Base-by-base conservation (phyloP, 2,329 filamentous ascomycete species). In the Epichloe festucae region DNA sequence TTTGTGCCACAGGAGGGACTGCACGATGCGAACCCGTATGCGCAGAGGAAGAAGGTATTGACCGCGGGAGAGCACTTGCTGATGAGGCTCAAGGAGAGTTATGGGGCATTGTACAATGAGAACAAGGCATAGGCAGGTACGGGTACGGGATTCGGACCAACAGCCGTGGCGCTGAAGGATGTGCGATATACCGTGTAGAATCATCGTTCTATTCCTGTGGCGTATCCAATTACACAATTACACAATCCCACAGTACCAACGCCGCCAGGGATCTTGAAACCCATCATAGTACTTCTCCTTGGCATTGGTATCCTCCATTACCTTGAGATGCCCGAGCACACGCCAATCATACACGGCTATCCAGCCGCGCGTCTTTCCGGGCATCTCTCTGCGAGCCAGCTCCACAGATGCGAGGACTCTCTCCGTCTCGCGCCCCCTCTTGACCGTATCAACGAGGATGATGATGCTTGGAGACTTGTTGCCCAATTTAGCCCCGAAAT, bases 11-110 rank as follows among this genome's bases (percentile, higher is more conserved):
- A 61, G 0, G 62, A 60, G 19, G 63, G 59, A 23, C 55, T 59
- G 10, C 53, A 59, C 0, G 64, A 67, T 42, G 60, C 59, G 39
- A 77, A 77, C 49, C 74, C 73, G 2, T 73, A 76, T 58, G 72
- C 72, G 0, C 71, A 75, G 58, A 71, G 72, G 48, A 77, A 74
- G 63, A 77, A 74, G 63, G 74, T 79, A 2, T 65, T 85, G 62
- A 85, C 81, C 1, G 81, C 82, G 2, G 72, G 77, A 57, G 78
- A 84, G 62, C 82, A 85, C 63, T 63, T 85, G 52, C 71, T 75
- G 56, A 80, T 79, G 72, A 70, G 81, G 51, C 64, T 85, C 49
- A 74, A 69, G 54, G 79, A 75, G 19, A 82, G 73, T 8, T 85
- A 85, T 60, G 60, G 75, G 8, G 68, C 73, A 21, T 54, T 83